These are phyloP conservation scores for Inonotus hispidus DNA, from an alignment of 1,284 basidiomycete species.

Conservation along the genomic window DNA sequence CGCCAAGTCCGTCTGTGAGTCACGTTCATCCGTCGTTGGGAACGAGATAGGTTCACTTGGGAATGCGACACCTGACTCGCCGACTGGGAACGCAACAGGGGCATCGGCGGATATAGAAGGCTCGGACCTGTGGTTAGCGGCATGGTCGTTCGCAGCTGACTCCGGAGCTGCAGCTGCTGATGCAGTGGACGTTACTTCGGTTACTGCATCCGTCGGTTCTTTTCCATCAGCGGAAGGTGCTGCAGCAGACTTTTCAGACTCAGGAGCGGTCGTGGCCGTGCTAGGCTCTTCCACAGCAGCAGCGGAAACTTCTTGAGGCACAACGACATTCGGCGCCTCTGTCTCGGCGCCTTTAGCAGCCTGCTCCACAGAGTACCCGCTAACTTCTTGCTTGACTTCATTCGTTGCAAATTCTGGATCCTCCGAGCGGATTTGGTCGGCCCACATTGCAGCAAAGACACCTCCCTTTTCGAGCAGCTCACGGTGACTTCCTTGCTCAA, in stretches of 20 bases:
- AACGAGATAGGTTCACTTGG: constrained; percentile 31
- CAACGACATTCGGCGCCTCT: constrained; percentile 19
- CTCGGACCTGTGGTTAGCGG: constrained; percentile 2
- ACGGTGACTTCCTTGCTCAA: constrained; percentile 71
- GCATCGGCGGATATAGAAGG: constrained; percentile 14
- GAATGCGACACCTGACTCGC: constrained; percentile 13
- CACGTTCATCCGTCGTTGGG: constrained; percentile 31
- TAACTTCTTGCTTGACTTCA: constrained; percentile 34
- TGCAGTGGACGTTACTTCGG: background rate
- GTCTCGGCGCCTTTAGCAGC: constrained; percentile 12
- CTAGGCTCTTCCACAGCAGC: constrained; percentile 5
- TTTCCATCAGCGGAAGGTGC: background rate
- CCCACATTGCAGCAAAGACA: constrained; percentile 78
- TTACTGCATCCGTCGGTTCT: background rate
- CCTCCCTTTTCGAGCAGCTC: constrained; percentile 67
- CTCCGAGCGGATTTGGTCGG: constrained; percentile 63
- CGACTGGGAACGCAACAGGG: constrained; percentile 26
- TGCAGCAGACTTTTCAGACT: constrained; percentile 6
- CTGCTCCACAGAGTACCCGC: constrained; percentile 34
- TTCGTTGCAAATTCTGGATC: constrained; percentile 31
- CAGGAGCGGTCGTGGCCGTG: constrained; percentile 2
- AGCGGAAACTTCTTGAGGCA: constrained; percentile 22
- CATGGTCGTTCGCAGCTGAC: constrained; percentile 22
- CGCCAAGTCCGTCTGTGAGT: constrained; percentile 18
- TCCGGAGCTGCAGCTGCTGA: constrained; percentile 21